These are phyloP conservation scores for Candolleomyces efflorescens DNA, from an alignment of 768 basidiomycete genomes.

Conservation along the genomic window DNA sequence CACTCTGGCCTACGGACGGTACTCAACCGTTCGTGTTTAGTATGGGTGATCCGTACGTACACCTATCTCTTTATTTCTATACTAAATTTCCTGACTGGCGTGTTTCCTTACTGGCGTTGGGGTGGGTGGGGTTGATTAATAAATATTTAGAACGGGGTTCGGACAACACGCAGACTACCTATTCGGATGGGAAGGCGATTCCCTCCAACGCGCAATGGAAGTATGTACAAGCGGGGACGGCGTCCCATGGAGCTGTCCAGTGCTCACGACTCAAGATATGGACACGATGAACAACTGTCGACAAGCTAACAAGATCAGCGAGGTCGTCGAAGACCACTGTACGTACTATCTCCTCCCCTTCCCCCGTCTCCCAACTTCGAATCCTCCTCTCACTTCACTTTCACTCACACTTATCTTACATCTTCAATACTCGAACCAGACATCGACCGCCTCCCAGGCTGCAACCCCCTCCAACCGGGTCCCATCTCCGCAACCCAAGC, in stretches of 20 bases:
- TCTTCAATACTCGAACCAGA: too few species aligned
- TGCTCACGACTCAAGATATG: slow-evolving; percentile 3
- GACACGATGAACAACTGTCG: slow-evolving; percentile 6
- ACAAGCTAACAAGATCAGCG: neutral
- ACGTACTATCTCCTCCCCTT: too few species aligned
- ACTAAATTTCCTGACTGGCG: neutral
- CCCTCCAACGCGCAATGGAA: slow-evolving; percentile 7
- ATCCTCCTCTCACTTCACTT: too few species aligned
- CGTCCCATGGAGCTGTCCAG: slow-evolving; percentile 5
- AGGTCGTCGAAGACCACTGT: slow-evolving; percentile 6
- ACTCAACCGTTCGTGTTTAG: slow-evolving; percentile 11
- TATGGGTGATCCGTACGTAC: slow-evolving; percentile 14
- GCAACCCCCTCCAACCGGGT: slow-evolving; percentile 7
- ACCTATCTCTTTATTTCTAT: neutral
- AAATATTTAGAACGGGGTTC: slow-evolving; percentile 3
- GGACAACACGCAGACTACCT: slow-evolving; percentile 11
- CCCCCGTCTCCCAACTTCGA: too few species aligned
- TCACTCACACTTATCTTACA: neutral
- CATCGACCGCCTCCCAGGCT: slow-evolving; percentile 8
- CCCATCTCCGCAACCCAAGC: slow-evolving; percentile 1
- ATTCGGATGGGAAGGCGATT: slow-evolving; percentile 10
- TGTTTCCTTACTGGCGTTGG: neutral
- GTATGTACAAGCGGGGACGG: slow-evolving; percentile 2
- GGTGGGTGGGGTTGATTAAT: too few species aligned
- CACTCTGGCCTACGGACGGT: slow-evolving; percentile 8